Base-by-base conservation (phyloP, 2,329 filamentous ascomycete species). In the Geosmithia putterillii region DNA sequence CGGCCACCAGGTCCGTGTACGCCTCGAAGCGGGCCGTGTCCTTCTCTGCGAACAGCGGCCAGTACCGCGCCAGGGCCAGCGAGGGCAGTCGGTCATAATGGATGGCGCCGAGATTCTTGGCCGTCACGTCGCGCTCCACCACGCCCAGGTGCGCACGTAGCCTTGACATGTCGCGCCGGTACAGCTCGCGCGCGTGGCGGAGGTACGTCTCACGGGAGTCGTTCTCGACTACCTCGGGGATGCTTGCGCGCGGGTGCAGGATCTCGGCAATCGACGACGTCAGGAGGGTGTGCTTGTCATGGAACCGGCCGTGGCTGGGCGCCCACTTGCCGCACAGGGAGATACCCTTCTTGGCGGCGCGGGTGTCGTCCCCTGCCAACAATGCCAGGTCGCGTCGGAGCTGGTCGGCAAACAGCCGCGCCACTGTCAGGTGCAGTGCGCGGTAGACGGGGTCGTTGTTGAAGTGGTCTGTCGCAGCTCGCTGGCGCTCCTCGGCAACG, bases 301-400 rank as follows among this genome's bases (percentile, higher is more conserved):
- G 74, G 48, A 74, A 74, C 34, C 62, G 64, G 28, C 67, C 66
- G 17, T 69, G 63, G 0, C 69, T 68, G 2, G 76, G 76, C 1
- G 74, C 72, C 76, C 76, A 80, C 47, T 81, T 81, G 2, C 66
- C 73, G 44, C 72, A 75, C 0, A 79, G 65, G 0, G 73, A 76
- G 43, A 79, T 66, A 14, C 54, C 56, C 21, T 60, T 61, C 50
- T 64, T 62, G 23, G 7, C 7, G 7, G 64, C 63, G 38, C 61
- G 58, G 15, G 58, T 51, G 23, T 69, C 60, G 9, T 54, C 52
- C 15, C 59, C 61, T 4, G 59, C 52, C 1, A 78, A 60, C 0
- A 65, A 52, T 0, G 48, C 50, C 2, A 69, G 48, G 51, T 80
- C 76, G 2, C 52, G 48, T 38, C 63, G 59, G 2, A 80, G 62